Evolutionary conservation across 2,329 filamentous ascomycete species (phyloP).

Genomic region (Pseudogymnoascus sp.): DNA sequence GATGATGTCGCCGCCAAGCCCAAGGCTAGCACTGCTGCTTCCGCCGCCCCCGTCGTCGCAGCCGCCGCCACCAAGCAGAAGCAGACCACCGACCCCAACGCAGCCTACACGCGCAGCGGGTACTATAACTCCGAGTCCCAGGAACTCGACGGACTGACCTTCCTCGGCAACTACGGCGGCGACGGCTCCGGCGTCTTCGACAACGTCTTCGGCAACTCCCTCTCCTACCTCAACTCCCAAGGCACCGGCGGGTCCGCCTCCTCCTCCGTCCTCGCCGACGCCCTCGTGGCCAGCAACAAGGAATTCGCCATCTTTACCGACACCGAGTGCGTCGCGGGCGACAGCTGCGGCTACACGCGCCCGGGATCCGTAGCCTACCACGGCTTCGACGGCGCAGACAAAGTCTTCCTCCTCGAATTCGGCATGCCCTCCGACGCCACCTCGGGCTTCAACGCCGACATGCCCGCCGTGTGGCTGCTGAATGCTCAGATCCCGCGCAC

Average conservation of each 20-base stretch:
- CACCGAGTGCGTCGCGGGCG: conserved; percentile 38
- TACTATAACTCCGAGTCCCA: conserved; percentile 40
- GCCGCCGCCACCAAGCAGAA: conserved; percentile 12
- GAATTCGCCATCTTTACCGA: conserved; percentile 47
- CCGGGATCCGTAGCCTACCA: conserved; percentile 46
- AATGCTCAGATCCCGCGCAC: conserved; percentile 67
- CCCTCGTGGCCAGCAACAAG: conserved; percentile 38
- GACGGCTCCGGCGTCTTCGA: conserved; percentile 48
- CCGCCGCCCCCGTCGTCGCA: conserved; percentile 13
- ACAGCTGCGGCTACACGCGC: conserved; percentile 41
- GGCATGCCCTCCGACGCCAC: conserved; percentile 58
- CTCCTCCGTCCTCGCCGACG: conserved; percentile 43
- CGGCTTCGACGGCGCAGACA: conserved; percentile 63
- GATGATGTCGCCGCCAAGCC: conserved; percentile 11
- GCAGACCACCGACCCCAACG: conserved; percentile 12
- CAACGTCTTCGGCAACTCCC: conserved; percentile 48
- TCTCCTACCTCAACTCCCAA: conserved; percentile 46
- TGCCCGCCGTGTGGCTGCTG: conserved; percentile 70
- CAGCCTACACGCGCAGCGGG: conserved; percentile 37
- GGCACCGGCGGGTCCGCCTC: conserved; percentile 39
- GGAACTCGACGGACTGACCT: conserved; percentile 45
- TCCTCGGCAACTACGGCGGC: conserved; percentile 52
- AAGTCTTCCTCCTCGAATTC: conserved; percentile 69
- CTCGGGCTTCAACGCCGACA: conserved; percentile 51
- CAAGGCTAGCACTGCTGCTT: background rate